Evolutionary conservation across 2,329 filamentous ascomycete species (phyloP), one percentile per base, ranked within the genome.

Genomic region (Neofusicoccum kwambonambiense): DNA sequence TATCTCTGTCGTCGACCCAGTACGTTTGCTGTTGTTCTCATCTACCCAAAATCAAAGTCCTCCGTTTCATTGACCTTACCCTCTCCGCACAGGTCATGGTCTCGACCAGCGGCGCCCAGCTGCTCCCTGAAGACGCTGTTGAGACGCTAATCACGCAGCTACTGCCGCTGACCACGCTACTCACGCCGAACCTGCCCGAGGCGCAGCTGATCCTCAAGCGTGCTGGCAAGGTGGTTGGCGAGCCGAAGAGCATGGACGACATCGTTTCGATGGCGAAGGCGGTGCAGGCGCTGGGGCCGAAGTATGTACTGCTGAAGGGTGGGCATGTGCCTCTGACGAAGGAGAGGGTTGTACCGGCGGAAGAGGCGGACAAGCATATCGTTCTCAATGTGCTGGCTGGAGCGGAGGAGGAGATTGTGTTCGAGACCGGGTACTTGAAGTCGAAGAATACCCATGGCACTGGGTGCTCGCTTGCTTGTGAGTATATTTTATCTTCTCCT

Each of bases 361-460:
- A 75, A 0, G 81, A 87, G 1, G 82, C 82, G 7, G 87, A 93
- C 58, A 86, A 81, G 57, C 80, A 87, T 31, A 71, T 90, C 2
- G 87, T 97, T 1, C 83, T 96, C 34, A 92, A 98, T 73, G 83
- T 97, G 3, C 83, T 97, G 4, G 87, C 87, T 49, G 90, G 91
- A 6, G 83, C 83, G 0, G 81, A 79, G 0, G 76, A 84, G n/a
- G 76, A 84, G 0, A 81, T 87, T 1, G 80, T 87, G 44, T 84
- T 97, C 56, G 84, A 93, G 75, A 90, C 87, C 44, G 82, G 83
- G 4, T 97, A 90, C 73, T 83, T 92, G 67, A 78, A 83, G 9
- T 92, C 90, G 8, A 89, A 83, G 66, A 94, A 94, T 73, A 98
- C 94, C 0, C 95, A 99, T 72, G 95, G 95, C 0, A 98, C 95